phyloP scores from a whole-genome alignment of 75 land plant genomes.

The Sequoiadendron giganteum region DNA sequence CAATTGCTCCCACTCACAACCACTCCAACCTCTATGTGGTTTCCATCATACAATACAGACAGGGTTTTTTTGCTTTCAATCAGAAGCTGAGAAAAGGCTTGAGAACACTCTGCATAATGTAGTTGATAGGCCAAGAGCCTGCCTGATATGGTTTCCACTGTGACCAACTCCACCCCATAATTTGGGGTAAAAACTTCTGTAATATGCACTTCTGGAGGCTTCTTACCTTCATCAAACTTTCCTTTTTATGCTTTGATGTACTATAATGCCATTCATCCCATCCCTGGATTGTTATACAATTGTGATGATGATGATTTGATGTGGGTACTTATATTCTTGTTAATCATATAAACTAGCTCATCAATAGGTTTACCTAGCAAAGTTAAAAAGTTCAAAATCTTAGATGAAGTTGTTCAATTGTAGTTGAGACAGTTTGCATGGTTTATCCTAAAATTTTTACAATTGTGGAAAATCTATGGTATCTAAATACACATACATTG shows the following conservation, averaged over 20 bases:
- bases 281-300: slow-evolving; percentile 53
- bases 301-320: slow-evolving; percentile 14
- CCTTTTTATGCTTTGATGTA: slow-evolving; percentile 38
- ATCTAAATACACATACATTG: background rate
- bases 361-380: slow-evolving; percentile 62
- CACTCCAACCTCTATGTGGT: slow-evolving; percentile 49
- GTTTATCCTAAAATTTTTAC: background rate
- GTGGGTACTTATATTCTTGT: slow-evolving; percentile 47
- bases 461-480: no score
- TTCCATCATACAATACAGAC: slow-evolving; percentile 32
- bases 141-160: slow-evolving; percentile 56
- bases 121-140: slow-evolving; percentile 46
- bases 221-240: slow-evolving; percentile 40
- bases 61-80: slow-evolving; percentile 23
- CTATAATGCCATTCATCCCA: slow-evolving; percentile 80
- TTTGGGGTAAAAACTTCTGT: slow-evolving; percentile 61
- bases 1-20: slow-evolving; percentile 33
- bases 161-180: slow-evolving; percentile 74
- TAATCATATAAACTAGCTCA: slow-evolving; percentile 54
- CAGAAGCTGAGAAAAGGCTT: slow-evolving; percentile 50
- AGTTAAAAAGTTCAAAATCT: background rate
- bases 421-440: no score
- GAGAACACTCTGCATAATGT: slow-evolving; percentile 31
- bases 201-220: slow-evolving; percentile 43
- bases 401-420: background rate